These are phyloP conservation scores for Cladosporium austrohemisphaericum DNA, from an alignment of 2,329 filamentous ascomycete genomes.

Conservation along the genomic window DNA sequence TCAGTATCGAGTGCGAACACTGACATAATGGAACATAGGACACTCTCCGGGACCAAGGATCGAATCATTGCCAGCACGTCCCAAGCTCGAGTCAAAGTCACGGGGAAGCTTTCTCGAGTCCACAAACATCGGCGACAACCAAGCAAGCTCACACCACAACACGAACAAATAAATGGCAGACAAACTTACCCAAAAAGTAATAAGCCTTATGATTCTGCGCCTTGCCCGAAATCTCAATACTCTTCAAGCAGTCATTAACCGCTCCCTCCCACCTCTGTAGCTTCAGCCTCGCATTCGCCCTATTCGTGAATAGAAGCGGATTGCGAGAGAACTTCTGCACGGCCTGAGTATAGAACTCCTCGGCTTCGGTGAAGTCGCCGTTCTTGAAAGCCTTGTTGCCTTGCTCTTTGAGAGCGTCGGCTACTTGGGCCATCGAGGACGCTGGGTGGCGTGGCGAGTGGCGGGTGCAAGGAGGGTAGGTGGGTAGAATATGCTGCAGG, in stretches of 20 bases:
- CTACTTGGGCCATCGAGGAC: conserved; percentile 31
- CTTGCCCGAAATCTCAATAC: conserved; percentile 61
- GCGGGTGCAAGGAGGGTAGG: neutral
- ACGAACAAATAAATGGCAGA: neutral
- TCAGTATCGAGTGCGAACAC: no score
- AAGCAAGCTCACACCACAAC: neutral
- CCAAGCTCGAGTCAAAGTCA: no score
- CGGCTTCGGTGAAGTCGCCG: conserved; percentile 63
- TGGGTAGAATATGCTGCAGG: neutral
- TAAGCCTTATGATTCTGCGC: conserved; percentile 61
- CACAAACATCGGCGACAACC: conserved; percentile 13
- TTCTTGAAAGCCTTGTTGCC: conserved; percentile 64
- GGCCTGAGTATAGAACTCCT: conserved; percentile 68
- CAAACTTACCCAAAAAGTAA: conserved; percentile 58
- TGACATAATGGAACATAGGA: no score
- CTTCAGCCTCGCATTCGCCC: conserved; percentile 76
- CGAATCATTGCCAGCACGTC: no score
- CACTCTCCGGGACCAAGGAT: no score
- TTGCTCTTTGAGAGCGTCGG: conserved; percentile 47
- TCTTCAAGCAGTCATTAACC: conserved; percentile 71
- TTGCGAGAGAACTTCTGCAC: conserved; percentile 77
- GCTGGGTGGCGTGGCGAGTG: neutral
- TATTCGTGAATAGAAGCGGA: conserved; percentile 80
- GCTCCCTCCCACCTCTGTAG: conserved; percentile 69
- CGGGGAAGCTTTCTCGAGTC: no score